Conservation (phyloP, 306 rosid genomes). For the Vigna angularis region DNA sequence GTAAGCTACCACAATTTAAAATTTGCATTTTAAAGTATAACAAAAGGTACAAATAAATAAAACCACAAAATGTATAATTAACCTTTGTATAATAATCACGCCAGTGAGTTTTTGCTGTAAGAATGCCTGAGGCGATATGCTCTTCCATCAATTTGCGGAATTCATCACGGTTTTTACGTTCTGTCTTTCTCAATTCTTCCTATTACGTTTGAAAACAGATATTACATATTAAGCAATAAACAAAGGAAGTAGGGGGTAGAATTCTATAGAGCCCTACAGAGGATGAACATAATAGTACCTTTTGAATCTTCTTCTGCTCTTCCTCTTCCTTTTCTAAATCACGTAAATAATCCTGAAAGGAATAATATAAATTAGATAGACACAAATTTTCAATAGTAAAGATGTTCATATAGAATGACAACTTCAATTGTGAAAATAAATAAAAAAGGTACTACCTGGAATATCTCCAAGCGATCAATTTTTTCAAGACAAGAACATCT, state of each 20-base stretch:
- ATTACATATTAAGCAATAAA: constrained; percentile 50
- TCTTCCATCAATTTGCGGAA: constrained; percentile 95
- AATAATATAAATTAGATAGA: constrained; percentile 44
- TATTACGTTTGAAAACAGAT: constrained; percentile 51
- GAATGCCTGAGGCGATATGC: constrained; percentile 71
- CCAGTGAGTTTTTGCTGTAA: constrained; percentile 85
- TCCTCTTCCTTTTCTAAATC: constrained; percentile 95
- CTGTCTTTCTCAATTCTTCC: constrained; percentile 91
- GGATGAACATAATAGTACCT: constrained; percentile 58
- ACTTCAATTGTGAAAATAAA: constrained; percentile 21
- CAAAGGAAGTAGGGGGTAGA: constrained; percentile 10
- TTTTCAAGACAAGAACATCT: constrained; percentile 90
- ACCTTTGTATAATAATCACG: constrained; percentile 87
- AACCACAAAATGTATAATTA: constrained; percentile 28
- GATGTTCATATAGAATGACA: constrained; percentile 14
- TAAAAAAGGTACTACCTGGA: constrained; percentile 59
- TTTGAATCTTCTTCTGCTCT: constrained; percentile 86
- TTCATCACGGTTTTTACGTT: constrained; percentile 91
- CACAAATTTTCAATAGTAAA: constrained; percentile 29
- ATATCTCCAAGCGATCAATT: constrained; percentile 80
- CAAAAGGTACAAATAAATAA: background rate
- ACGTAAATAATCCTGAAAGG: constrained; percentile 72
- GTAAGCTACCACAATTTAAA: constrained; percentile 15
- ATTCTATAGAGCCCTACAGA: constrained; percentile 28
- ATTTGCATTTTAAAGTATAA: constrained; percentile 24